Base-by-base conservation (phyloP, 2,329 filamentous ascomycete genomes). In the Amphichorda felina region DNA sequence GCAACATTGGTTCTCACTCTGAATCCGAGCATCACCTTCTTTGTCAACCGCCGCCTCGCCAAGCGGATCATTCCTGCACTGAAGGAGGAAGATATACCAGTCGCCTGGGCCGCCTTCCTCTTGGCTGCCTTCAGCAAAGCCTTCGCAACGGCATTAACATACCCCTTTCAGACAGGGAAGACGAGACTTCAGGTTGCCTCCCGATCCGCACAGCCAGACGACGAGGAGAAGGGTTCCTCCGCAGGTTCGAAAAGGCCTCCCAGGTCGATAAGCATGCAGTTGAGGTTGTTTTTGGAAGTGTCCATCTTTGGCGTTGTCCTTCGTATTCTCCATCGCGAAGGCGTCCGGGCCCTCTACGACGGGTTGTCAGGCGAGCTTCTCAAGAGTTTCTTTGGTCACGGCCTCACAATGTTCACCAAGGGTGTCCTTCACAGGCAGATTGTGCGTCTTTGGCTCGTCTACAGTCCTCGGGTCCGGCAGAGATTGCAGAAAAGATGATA, bases 101-200 rank as follows among this genome's bases (percentile, higher is more conserved):
- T 59, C 5, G 56, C 56, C 5, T 60, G 55, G 55, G 46, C 51
- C 11, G 53, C 37, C 1, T 72, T 72, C 41, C 41, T 72, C 9
- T 51, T 72, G 24, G 86, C 87, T 0, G 86, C 86, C 0, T 51
- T 80, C 18, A 87, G 82, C 56, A 94, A 94, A 59, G 78, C 78
- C 1, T 61, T 80, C 17, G 86, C 86, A 0, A 84, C 79, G 7
- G 70, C 75, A 0, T 60, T 87, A 38, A 94, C 83, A 1, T 94
- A 94, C 51, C 88, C 88, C 0, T 80, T 94, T 54, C 82, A 83
- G 38, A 75, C 87, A 21, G 85, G 84, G n/a, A 89, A 89, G 59
- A 75, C 83, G 2, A 69, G 84, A 18, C 70, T 84, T 3, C 85
- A 93, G 52, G 72, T 81, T 17, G 67, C 70, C 2, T 18, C 33